Evolutionary conservation across 208 protist genomes (phyloP).

Genomic region (Wallacemonas sp.): DNA sequence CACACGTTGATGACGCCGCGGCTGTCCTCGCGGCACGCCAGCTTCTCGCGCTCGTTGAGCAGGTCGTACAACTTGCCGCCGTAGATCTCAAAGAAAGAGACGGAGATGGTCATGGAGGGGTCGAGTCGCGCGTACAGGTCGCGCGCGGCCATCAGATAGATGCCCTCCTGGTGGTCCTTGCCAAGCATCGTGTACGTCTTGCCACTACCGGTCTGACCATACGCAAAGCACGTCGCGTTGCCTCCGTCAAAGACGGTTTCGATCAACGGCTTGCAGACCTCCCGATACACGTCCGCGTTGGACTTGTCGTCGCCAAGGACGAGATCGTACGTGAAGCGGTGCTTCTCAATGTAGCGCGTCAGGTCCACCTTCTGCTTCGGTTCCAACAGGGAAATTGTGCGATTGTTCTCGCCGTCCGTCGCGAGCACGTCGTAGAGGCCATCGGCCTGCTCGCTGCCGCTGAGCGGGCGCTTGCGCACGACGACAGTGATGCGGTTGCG

Average conservation of each 20-base stretch:
- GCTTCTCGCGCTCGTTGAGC: slow-evolving; percentile 76
- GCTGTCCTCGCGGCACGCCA: slow-evolving; percentile 94
- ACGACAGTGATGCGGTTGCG: slow-evolving; percentile 87
- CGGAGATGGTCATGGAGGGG: slow-evolving; percentile 56
- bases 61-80: slow-evolving; percentile 81
- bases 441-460: slow-evolving; percentile 66
- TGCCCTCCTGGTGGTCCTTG: slow-evolving; percentile 81
- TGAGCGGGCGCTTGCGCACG: slow-evolving; percentile 92
- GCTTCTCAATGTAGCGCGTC: slow-evolving; percentile 96
- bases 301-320: slow-evolving; percentile 92
- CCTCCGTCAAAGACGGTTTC: slow-evolving; percentile 90
- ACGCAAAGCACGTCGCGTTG: slow-evolving; percentile 93
- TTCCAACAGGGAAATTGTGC: slow-evolving; percentile 81
- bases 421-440: slow-evolving; percentile 90
- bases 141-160: slow-evolving; percentile 74
- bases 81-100: slow-evolving; percentile 91
- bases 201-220: slow-evolving; percentile 93
- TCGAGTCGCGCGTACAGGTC: slow-evolving; percentile 82
- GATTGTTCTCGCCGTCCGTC: slow-evolving; percentile 81
- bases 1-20: slow-evolving; percentile 85
- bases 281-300: slow-evolving; percentile 92
- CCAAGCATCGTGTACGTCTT: slow-evolving; percentile 95
- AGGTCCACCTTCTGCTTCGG: slow-evolving; percentile 95
- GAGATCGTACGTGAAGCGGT: slow-evolving; percentile 96
- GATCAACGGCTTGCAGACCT: slow-evolving; percentile 91